Evolutionary conservation across 495 filamentous ascomycete genomes (phyloP), one percentile per base, ranked within the genome.

Genomic region (Schizothecium vesticola): DNA sequence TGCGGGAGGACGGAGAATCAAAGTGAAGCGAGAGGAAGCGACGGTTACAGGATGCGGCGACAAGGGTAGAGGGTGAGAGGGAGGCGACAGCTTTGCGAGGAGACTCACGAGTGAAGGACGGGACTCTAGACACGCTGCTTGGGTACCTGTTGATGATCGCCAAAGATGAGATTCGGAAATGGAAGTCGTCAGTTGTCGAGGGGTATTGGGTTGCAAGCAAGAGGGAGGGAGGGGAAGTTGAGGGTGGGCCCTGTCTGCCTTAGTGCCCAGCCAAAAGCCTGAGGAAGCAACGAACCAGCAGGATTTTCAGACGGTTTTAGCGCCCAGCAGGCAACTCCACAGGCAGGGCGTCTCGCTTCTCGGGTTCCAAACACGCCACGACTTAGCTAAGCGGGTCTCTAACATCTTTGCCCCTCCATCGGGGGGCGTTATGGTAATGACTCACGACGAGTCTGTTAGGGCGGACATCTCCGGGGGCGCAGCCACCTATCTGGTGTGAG

Each of bases 161-260:
- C 62, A 22, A 61, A 64, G 67, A 72, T 66, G 71, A 58, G 73
- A 19, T 51, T n/a, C 43, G 43, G 66, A 59, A 59, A 60, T 67
- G 61, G 25, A 56, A 61, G 43, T 51, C 43, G 43, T 51, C 43
- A 70, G 67, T 68, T 64, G 63, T 67, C 64, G 64, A 56, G 57
- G 65, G 65, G 65, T 59, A 58, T 72, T 65, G 68, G 67, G 73
- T 75, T 74, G 73, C 69, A 68, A 71, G 75, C 73, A 67, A 71
- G 69, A 71, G 63, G 56, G 66, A 28, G 55, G 69, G 69, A 71
- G 68, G 71, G 69, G 60, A 67, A 70, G 61, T 31, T 69, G 75
- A 75, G 71, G 75, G 70, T 67, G 67, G 70, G 65, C 67, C 43
- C 43, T 8, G 16, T 51, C 19, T 19, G 43, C 43, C 43, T 51